Conservation (phyloP, 2,329 filamentous ascomycete species). For the Fusarium sambucinum region DNA sequence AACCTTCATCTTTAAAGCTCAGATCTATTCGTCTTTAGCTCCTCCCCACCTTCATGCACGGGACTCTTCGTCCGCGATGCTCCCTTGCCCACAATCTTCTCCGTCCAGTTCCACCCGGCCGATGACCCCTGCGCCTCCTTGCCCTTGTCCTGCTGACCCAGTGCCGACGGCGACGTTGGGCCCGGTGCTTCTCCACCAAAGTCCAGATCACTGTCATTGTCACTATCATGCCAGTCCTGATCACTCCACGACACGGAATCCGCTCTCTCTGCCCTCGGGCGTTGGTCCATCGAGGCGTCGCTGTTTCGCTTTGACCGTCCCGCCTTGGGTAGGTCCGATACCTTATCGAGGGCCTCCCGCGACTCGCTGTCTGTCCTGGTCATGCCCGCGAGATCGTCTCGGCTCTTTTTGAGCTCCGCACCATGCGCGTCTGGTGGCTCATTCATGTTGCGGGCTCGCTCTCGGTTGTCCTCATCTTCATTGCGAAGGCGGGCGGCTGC, state of each 20-base stretch:
- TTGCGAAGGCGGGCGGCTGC: constrained; percentile 71
- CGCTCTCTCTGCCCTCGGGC: constrained; percentile 47
- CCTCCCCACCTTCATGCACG: constrained; percentile 28
- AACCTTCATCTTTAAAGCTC: constrained; percentile 7
- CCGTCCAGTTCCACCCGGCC: constrained; percentile 64
- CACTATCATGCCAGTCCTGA: constrained; percentile 51
- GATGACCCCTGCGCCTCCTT: constrained; percentile 41
- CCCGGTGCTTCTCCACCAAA: constrained; percentile 41
- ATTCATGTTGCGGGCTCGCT: constrained; percentile 74
- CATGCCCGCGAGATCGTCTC: constrained; percentile 29
- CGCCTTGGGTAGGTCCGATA: constrained; percentile 59
- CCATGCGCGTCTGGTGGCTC: constrained; percentile 72
- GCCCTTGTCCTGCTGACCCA: constrained; percentile 38
- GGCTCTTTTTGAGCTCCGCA: constrained; percentile 67
- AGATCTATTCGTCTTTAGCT: constrained; percentile 19
- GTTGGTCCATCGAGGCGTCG: constrained; percentile 33
- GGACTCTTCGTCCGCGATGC: constrained; percentile 49
- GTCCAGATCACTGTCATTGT: constrained; percentile 48
- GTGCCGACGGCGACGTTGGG: constrained; percentile 28
- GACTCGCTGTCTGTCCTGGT: constrained; percentile 49
- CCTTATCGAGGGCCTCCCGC: constrained; percentile 57
- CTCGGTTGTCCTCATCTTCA: constrained; percentile 72
- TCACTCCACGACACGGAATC: constrained; percentile 74
- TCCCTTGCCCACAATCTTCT: constrained; percentile 65
- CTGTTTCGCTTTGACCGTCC: constrained; percentile 40